phyloP scores from a whole-genome alignment of 257 asterid genomes.

The Knoxia roxburghii region DNA sequence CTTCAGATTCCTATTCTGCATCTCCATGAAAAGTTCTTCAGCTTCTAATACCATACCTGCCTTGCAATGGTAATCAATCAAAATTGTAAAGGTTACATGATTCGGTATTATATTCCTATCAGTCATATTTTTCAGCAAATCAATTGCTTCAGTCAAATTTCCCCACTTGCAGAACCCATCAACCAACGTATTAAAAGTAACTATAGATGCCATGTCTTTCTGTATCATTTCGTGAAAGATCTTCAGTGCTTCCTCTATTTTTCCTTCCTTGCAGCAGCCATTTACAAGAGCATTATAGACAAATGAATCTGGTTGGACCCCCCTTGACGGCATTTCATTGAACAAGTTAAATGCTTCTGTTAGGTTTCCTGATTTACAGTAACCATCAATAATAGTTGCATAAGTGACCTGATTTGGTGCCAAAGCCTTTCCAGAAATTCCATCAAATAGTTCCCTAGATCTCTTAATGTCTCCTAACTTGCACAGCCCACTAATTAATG shows the following conservation, averaged over 20 bases:
- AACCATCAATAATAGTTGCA: slow-evolving; percentile 74
- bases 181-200: slow-evolving; percentile 65
- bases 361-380: slow-evolving; percentile 57
- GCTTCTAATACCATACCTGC: slow-evolving; percentile 57
- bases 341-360: slow-evolving; percentile 55
- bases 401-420: slow-evolving; percentile 62
- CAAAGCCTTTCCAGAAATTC: slow-evolving; percentile 51
- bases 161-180: slow-evolving; percentile 73
- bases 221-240: slow-evolving; percentile 45
- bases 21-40: slow-evolving; percentile 54
- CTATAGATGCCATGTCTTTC: slow-evolving; percentile 52
- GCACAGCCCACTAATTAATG: slow-evolving; percentile 65
- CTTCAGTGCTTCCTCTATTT: slow-evolving; percentile 53
- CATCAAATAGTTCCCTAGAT: slow-evolving; percentile 59
- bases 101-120: slow-evolving; percentile 56
- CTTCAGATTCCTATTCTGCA: slow-evolving; percentile 49
- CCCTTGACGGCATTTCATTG: slow-evolving; percentile 53
- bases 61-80: slow-evolving; percentile 61
- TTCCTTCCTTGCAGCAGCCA: slow-evolving; percentile 78
- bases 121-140: slow-evolving; percentile 55
- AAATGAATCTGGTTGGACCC: slow-evolving; percentile 58
- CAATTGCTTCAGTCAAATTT: slow-evolving; percentile 49
- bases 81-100: slow-evolving; percentile 63
- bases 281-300: slow-evolving; percentile 63
- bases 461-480: slow-evolving; percentile 55